phyloP scores from a whole-genome alignment of 78 protist species.

The Reticulomyxa filosa region DNA sequence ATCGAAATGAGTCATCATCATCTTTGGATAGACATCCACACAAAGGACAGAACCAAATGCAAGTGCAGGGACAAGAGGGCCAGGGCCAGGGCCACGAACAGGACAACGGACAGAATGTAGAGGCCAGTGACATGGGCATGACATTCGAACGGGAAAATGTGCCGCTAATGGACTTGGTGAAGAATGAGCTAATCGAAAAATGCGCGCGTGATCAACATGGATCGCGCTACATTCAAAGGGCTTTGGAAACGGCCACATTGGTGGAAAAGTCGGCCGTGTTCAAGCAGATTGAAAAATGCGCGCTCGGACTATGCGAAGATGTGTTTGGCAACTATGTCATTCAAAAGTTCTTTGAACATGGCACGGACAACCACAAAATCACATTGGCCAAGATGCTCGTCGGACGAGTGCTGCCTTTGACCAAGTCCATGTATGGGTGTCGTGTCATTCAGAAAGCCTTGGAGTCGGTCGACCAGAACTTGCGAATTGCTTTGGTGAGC shows the following conservation, averaged over 20 bases:
- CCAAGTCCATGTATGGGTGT: conserved; percentile 90
- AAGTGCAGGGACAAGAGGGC: too few relatives aligned
- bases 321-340: conserved; percentile 97
- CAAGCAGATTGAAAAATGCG: conserved; percentile 46
- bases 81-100: too few relatives aligned
- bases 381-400: conserved; percentile 32
- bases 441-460: conserved; percentile 80
- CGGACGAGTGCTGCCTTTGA: conserved; percentile 51
- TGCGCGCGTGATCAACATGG: conserved; percentile 97
- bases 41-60: too few relatives aligned
- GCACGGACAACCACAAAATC: conserved; percentile 1
- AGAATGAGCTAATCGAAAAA: too few relatives aligned
- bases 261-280: conserved; percentile 59
- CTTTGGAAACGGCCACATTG: conserved; percentile 47
- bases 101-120: too few relatives aligned
- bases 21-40: too few relatives aligned
- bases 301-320: conserved; percentile 78
- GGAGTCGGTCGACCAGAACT: too few relatives aligned
- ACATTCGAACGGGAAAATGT: too few relatives aligned
- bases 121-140: too few relatives aligned
- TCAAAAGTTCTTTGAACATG: conserved; percentile 89
- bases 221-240: conserved; percentile 84
- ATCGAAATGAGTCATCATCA: too few relatives aligned
- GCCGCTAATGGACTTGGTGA: too few relatives aligned
- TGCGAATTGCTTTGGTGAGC: conserved; percentile 30